phyloP scores from a whole-genome alignment of 371 early-diverging fungal genomes.

The Zopfochytrium polystomum region DNA sequence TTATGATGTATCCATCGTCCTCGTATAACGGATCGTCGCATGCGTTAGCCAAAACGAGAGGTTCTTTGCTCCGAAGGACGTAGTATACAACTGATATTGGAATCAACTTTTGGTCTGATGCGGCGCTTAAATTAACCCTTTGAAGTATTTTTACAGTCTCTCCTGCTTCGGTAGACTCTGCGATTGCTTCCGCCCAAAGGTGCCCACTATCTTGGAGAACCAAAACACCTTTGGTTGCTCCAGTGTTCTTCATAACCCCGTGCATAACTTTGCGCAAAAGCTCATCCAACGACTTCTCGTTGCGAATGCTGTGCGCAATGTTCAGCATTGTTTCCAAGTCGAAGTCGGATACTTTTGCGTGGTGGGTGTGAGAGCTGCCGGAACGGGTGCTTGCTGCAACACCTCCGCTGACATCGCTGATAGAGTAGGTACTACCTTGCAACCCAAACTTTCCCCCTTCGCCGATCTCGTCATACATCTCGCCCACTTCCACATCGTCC shows the following conservation, averaged over 20 bases:
- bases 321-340: slow-evolving; percentile 43
- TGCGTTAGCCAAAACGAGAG: slow-evolving; percentile 38
- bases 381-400: too few relatives aligned
- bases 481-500: too few relatives aligned
- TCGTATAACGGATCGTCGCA: slow-evolving; percentile 31
- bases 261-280: slow-evolving; percentile 39
- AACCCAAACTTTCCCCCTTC: too few relatives aligned
- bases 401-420: too few relatives aligned
- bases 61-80: slow-evolving; percentile 37
- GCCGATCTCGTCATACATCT: too few relatives aligned
- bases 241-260: slow-evolving; percentile 43
- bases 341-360: slow-evolving; percentile 26
- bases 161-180: slow-evolving; percentile 22
- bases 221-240: slow-evolving; percentile 41
- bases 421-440: too few relatives aligned
- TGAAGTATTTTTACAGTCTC: slow-evolving; percentile 32
- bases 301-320: slow-evolving; percentile 40
- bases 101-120: slow-evolving; percentile 9
- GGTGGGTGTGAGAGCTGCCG: too few relatives aligned
- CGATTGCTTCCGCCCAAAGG: slow-evolving; percentile 33
- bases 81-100: slow-evolving; percentile 41
- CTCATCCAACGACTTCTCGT: slow-evolving; percentile 41
- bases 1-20: slow-evolving; percentile 36
- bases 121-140: slow-evolving; percentile 20
- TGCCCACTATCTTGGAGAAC: slow-evolving; percentile 30